Evolutionary conservation across 176 grass and related monocot species (phyloP).

Genomic region (Melocanna baccifera): DNA sequence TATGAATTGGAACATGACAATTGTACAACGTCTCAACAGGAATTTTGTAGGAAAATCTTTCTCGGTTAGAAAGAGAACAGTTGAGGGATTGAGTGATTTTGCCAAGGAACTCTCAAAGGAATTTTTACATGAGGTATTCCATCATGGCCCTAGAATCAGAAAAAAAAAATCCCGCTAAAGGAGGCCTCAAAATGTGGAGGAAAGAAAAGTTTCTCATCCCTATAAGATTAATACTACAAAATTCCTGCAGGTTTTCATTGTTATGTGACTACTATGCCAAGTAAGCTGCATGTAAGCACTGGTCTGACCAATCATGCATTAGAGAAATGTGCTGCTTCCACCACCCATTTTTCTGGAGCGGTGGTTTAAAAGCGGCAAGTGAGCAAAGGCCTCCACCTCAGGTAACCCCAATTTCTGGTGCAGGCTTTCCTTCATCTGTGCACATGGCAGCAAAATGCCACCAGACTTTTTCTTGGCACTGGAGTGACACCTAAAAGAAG

Average conservation of each 20-base stretch:
- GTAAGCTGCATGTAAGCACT: not conserved
- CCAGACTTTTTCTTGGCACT: not conserved
- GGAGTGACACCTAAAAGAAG: constrained; percentile 2
- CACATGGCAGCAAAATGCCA: not conserved
- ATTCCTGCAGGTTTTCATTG: not conserved
- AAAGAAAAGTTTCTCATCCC: not conserved
- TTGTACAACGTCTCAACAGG: not conserved
- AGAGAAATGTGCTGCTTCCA: not conserved
- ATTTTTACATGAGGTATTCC: not conserved
- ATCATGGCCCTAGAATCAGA: too few species aligned
- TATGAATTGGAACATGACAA: not conserved
- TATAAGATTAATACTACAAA: not conserved
- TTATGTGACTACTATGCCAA: not conserved
- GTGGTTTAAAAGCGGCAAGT: not conserved
- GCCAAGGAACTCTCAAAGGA: not conserved
- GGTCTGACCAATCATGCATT: not conserved
- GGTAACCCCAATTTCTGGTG: not conserved
- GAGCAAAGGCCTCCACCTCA: not conserved
- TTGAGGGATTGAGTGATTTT: not conserved
- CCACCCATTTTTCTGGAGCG: not conserved
- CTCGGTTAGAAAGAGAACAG: not conserved
- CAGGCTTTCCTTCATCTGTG: not conserved
- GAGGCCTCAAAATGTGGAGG: not conserved
- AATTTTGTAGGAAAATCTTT: not conserved
- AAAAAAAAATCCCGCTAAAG: too few species aligned